Conservation (phyloP, 2,329 filamentous ascomycete species). For the Alternaria sp. region DNA sequence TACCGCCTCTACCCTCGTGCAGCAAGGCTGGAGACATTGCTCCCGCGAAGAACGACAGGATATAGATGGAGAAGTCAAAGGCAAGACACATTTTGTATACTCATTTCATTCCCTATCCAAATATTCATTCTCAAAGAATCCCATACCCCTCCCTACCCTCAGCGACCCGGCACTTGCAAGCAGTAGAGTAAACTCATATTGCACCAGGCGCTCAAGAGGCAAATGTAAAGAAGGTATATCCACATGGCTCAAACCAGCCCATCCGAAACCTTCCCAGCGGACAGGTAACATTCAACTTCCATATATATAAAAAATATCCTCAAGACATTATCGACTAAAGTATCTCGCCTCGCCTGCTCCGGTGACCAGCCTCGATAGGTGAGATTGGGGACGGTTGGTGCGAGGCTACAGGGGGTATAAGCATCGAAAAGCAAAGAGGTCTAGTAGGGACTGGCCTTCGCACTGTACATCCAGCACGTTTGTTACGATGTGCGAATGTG, state of each 20-base stretch:
- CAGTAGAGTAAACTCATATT: neutral
- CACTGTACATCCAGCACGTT: neutral
- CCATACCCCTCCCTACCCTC: neutral
- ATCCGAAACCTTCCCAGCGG: slow-evolving; percentile 27
- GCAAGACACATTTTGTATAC: too few relatives aligned
- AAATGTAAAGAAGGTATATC: neutral
- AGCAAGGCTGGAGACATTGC: too few relatives aligned
- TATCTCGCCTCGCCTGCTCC: neutral
- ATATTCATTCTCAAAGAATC: neutral
- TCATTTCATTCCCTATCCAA: slow-evolving; percentile 1
- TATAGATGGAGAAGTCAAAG: too few relatives aligned
- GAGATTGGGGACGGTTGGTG: neutral
- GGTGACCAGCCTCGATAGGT: neutral
- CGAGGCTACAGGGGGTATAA: slow-evolving; percentile 23
- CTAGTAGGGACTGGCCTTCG: slow-evolving; percentile 1
- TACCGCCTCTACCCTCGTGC: too few relatives aligned
- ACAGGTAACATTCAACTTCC: slow-evolving; percentile 14
- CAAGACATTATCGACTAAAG: slow-evolving; percentile 35
- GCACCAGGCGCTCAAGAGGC: neutral
- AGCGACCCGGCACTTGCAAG: neutral
- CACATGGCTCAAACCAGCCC: slow-evolving; percentile 6
- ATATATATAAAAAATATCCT: slow-evolving; percentile 26
- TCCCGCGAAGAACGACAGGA: too few relatives aligned
- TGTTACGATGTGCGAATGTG: neutral
- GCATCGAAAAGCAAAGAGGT: slow-evolving; percentile 20